Evolutionary conservation across 2,329 filamentous ascomycete genomes (phyloP).

Genomic region (Colletotrichum sojae): DNA sequence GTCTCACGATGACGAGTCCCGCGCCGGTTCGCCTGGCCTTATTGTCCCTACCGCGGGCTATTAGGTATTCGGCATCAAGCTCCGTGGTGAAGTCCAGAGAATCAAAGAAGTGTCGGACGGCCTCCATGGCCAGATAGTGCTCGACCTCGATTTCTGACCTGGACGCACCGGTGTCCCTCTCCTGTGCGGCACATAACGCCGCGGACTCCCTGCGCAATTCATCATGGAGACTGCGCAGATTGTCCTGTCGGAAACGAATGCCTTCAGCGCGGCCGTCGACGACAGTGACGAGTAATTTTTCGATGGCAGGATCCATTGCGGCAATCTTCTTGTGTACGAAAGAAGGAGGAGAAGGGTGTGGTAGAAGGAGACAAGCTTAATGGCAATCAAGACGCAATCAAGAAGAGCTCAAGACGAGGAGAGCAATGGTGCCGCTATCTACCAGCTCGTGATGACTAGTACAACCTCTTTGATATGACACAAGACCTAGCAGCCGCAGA

Average conservation of each 20-base stretch:
- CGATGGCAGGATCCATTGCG: constrained; percentile 28
- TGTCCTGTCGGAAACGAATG: constrained; percentile 59
- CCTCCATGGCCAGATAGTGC: constrained; percentile 55
- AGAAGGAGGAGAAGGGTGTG: background rate
- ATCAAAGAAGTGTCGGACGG: constrained; percentile 55
- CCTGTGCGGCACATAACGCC: constrained; percentile 56
- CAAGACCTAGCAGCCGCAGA: background rate
- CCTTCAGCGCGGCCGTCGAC: constrained; percentile 61
- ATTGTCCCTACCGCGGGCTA: constrained; percentile 40
- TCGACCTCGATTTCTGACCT: constrained; percentile 52
- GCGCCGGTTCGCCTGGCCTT: constrained; percentile 27
- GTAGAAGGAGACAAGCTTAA: background rate
- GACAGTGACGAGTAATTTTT: constrained; percentile 54
- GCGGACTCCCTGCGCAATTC: constrained; percentile 51
- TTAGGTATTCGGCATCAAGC: constrained; percentile 43
- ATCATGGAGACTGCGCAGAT: constrained; percentile 60
- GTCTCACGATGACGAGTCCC: constrained; percentile 46
- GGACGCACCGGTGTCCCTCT: constrained; percentile 51
- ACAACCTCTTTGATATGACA: background rate
- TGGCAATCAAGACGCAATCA: no score
- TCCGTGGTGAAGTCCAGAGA: constrained; percentile 51
- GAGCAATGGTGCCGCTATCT: no score
- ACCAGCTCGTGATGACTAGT: no score
- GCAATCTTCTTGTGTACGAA: background rate
- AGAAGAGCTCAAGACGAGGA: no score